Conservation (phyloP, 768 basidiomycete genomes). For the Fistulinella prunicolor region DNA sequence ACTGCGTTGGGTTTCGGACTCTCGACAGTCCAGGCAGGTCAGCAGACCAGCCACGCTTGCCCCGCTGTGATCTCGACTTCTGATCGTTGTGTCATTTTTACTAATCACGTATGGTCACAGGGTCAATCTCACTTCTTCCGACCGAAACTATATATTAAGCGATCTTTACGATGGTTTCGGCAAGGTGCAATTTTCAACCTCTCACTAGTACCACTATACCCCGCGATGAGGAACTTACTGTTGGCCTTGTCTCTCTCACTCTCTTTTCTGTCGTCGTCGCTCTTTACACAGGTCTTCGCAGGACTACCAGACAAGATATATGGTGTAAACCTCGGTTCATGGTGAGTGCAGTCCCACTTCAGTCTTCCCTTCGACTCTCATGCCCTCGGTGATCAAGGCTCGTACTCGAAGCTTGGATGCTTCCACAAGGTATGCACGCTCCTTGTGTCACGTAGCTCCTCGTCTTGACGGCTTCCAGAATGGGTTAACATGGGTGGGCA, state of each 20-base stretch:
- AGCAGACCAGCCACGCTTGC: constrained; percentile 4
- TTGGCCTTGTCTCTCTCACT: constrained; percentile 9
- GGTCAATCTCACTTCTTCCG: background rate
- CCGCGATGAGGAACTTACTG: constrained; percentile 20
- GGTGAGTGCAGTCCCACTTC: constrained; percentile 35
- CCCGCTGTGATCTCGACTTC: background rate
- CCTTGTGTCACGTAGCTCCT: background rate
- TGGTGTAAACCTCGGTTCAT: constrained; percentile 71
- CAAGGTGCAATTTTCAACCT: background rate
- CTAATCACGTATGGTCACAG: constrained; percentile 2
- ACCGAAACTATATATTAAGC: constrained; percentile 9
- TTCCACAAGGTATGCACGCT: constrained; percentile 50
- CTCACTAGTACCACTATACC: background rate
- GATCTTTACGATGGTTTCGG: background rate
- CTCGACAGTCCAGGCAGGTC: too few species aligned
- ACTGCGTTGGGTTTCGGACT: too few species aligned
- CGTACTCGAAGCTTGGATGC: constrained; percentile 80
- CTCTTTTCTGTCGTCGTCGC: constrained; percentile 9
- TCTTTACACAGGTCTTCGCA: constrained; percentile 20
- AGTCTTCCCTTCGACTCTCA: background rate
- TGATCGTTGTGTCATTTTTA: background rate
- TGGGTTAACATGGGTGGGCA: constrained; percentile 77
- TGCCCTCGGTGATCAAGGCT: constrained; percentile 47
- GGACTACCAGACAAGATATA: constrained; percentile 48
- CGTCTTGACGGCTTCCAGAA: constrained; percentile 35